Percentiles rank a stretch among this genome's conserved stretches.
Conservation (phyloP, 345 rosid genomes). For the Erysimum cheiranthoides region DNA sequence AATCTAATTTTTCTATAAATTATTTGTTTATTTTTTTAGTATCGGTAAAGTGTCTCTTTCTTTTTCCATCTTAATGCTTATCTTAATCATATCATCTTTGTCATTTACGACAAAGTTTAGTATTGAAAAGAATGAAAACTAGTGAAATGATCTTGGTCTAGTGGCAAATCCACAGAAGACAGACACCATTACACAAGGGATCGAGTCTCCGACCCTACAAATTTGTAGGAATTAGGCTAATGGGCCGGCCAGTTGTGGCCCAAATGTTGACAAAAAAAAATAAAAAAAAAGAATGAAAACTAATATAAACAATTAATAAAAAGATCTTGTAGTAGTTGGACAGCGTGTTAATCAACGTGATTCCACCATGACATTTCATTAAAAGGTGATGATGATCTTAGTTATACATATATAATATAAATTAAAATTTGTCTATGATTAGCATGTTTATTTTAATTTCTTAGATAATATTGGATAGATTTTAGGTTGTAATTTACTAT, state of each 20-base stretch:
- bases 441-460: neutral
- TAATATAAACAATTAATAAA: conserved; percentile 7
- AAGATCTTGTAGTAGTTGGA: conserved; percentile 36
- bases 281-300: conserved; percentile 22
- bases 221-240: too few relatives aligned
- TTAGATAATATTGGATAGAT: neutral
- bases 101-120: conserved; percentile 29
- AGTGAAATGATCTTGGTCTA: too few relatives aligned
- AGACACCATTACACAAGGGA: too few relatives aligned
- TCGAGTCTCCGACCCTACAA: too few relatives aligned
- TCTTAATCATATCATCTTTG: conserved; percentile 36
- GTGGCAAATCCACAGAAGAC: too few relatives aligned
- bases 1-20: neutral
- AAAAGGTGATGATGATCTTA: conserved; percentile 16
- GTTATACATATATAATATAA: neutral
- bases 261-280: too few relatives aligned
- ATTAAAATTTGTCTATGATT: too few relatives aligned
- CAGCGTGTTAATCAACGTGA: conserved; percentile 33
- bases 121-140: conserved; percentile 10
- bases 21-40: neutral
- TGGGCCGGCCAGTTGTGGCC: too few relatives aligned
- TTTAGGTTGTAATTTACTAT: neutral
- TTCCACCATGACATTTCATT: conserved; percentile 39
- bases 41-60: conserved; percentile 20
- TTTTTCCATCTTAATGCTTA: conserved; percentile 22